phyloP scores from a whole-genome alignment of 495 filamentous ascomycete species.

The Tuber indicum region DNA sequence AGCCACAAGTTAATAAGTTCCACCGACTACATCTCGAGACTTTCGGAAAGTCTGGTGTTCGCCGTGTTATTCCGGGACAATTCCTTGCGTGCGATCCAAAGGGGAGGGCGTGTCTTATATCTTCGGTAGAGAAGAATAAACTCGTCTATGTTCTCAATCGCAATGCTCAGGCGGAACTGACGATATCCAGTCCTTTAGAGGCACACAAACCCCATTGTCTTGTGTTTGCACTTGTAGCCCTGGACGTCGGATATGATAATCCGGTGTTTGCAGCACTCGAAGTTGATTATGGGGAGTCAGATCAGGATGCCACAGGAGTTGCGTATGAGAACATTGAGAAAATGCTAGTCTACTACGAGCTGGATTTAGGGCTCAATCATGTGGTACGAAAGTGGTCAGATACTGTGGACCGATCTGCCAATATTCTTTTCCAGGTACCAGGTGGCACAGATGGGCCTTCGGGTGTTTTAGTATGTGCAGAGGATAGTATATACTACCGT shows the following conservation, averaged over 20 bases:
- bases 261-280: slow-evolving; percentile 93
- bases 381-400: slow-evolving; percentile 95
- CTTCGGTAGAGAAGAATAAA: slow-evolving; percentile 97
- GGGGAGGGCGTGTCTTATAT: slow-evolving; percentile 87
- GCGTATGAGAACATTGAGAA: slow-evolving; percentile 79
- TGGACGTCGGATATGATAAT: slow-evolving; percentile 96
- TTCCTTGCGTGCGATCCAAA: slow-evolving; percentile 92
- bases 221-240: slow-evolving; percentile 73
- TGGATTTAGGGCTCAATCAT: slow-evolving; percentile 93
- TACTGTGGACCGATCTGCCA: slow-evolving; percentile 80
- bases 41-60: slow-evolving; percentile 94
- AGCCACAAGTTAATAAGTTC: slow-evolving; percentile 78
- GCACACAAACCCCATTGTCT: slow-evolving; percentile 92
- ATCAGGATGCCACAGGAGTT: slow-evolving; percentile 82
- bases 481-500: slow-evolving; percentile 89
- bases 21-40: slow-evolving; percentile 89
- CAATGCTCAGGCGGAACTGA: slow-evolving; percentile 85
- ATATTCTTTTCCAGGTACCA: slow-evolving; percentile 89
- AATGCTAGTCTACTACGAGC: slow-evolving; percentile 89
- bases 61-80: slow-evolving; percentile 88
- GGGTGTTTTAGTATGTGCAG: slow-evolving; percentile 87
- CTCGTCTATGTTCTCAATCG: slow-evolving; percentile 97
- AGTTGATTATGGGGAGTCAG: slow-evolving; percentile 82
- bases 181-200: slow-evolving; percentile 95
- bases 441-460: slow-evolving; percentile 90